phyloP scores from a whole-genome alignment of 2,329 filamentous ascomycete genomes.

The Trichoderma polysporum region DNA sequence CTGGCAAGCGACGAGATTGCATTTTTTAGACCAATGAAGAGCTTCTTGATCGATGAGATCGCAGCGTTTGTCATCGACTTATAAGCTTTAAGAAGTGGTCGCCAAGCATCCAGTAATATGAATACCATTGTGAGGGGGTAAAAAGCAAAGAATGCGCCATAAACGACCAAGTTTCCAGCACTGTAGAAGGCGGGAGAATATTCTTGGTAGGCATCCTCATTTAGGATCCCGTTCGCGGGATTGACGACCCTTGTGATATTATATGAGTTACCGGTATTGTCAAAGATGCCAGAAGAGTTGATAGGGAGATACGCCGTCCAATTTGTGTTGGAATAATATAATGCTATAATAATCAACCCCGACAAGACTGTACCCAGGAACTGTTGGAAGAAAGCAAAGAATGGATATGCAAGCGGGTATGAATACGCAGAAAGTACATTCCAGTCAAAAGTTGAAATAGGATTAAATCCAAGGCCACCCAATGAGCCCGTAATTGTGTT shows the following conservation, averaged over 20 bases:
- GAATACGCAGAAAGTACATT: conserved; percentile 34
- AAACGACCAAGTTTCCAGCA: conserved; percentile 33
- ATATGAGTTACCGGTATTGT: conserved; percentile 44
- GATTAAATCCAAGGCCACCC: conserved; percentile 48
- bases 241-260: conserved; percentile 46
- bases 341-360: conserved; percentile 32
- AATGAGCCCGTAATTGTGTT: conserved; percentile 43
- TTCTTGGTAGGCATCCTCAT: conserved; percentile 37
- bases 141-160: conserved; percentile 34
- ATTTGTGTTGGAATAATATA: conserved; percentile 38
- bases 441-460: conserved; percentile 51
- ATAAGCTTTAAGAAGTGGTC: conserved; percentile 38
- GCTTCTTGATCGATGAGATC: conserved; percentile 19
- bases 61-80: conserved; percentile 28
- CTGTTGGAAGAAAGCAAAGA: conserved; percentile 39
- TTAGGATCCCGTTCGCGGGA: conserved; percentile 30
- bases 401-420: conserved; percentile 36
- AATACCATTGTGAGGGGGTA: conserved; percentile 39
- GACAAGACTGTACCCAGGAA: conserved; percentile 34
- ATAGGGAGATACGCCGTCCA: conserved; percentile 46
- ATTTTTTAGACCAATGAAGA: conserved; percentile 27
- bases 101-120: conserved; percentile 28
- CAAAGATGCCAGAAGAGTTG: conserved; percentile 47
- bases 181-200: conserved; percentile 38
- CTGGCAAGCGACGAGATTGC: conserved; percentile 22